These are phyloP conservation scores for Gautieria morchelliformis DNA, from an alignment of 768 basidiomycete genomes.

Conservation along the genomic window DNA sequence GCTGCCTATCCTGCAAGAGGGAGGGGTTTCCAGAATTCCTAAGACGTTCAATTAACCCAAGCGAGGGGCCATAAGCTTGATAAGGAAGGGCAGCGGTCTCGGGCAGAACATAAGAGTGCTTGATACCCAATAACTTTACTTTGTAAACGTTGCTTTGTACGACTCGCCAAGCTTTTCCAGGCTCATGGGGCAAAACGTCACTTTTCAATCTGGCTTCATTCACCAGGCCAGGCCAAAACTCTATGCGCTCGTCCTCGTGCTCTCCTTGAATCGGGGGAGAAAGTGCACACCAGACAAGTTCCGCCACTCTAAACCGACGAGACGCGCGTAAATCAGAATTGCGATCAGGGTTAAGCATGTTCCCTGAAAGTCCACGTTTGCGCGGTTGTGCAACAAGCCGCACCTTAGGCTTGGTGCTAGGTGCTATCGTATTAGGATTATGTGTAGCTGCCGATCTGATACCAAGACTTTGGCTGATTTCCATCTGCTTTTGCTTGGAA, in stretches of 20 bases:
- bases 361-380: constrained; percentile 6
- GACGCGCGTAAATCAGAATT: constrained; percentile 55
- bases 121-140: constrained; percentile 55
- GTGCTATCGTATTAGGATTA: background rate
- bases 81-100: constrained; percentile 66
- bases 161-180: constrained; percentile 43
- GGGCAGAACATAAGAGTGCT: constrained; percentile 35
- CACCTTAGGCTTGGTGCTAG: background rate
- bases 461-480: constrained; percentile 56
- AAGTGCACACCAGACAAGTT: constrained; percentile 63
- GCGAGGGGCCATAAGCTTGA: constrained; percentile 51
- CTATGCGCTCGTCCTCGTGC: constrained; percentile 34
- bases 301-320: constrained; percentile 58
- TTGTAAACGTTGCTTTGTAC: constrained; percentile 55
- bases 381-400: constrained; percentile 11
- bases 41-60: constrained; percentile 17
- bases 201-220: constrained; percentile 45
- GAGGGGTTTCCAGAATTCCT: background rate
- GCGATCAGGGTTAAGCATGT: constrained; percentile 33
- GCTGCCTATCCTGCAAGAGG: constrained; percentile 15
- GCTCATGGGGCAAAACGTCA: constrained; percentile 25
- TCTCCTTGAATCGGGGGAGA: constrained; percentile 36
- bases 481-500: constrained; percentile 45
- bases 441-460: constrained; percentile 22
- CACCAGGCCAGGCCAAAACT: constrained; percentile 68